Base-by-base conservation (phyloP, 1,139 yeast species). In the Yamadazyma mexicana region DNA sequence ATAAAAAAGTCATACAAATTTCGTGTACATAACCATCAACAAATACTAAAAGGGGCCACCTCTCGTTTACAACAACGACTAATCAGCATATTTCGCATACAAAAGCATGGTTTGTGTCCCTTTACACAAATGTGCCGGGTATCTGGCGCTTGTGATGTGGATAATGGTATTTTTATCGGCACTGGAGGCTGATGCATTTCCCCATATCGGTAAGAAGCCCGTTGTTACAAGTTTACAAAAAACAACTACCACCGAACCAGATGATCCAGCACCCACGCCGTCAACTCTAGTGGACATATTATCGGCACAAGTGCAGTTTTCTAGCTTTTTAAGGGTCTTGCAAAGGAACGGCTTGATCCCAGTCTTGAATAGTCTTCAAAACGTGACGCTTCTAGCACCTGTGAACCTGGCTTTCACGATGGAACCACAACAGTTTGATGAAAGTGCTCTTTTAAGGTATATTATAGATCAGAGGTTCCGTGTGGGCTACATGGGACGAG, bases 351-450 rank as follows among this genome's bases (percentile, higher is more conserved):
- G 84, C 10, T 63, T 86, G 45, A 68, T 92, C 1, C 94, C 95
- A 1, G 61, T 66, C 25, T 60, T 92, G 37, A 91, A 88, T 57
- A 66, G 67, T 27, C 61, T 85, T 45, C 65, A 69, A 27, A 85
- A 89, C 56, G 75, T 83, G 38, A 88, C 98, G 0, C 63, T 91
- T 15, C 59, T 88, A 34, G 97, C 97, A 0, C 97, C 98, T 0
- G 75, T 87, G 15, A 88, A 91, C 61, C 81, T 85, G 51, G 97
- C 96, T 1, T 89, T 86, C 60, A 70, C 48, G 7, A 44, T 39
- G 9, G 31, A 28, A 8, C 28, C 32, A 4, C 39, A 34, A 10
- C 27, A 36, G 20, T 40, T 44, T 4, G 42, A 47, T 9, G 46
- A 58, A 32, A 49, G 50, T 7, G 10, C 17, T 8, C 49, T 69